Percentiles rank a stretch among this genome's conserved stretches.
Conservation (phyloP, 495 filamentous ascomycete species). For the Filosporella fistucella region DNA sequence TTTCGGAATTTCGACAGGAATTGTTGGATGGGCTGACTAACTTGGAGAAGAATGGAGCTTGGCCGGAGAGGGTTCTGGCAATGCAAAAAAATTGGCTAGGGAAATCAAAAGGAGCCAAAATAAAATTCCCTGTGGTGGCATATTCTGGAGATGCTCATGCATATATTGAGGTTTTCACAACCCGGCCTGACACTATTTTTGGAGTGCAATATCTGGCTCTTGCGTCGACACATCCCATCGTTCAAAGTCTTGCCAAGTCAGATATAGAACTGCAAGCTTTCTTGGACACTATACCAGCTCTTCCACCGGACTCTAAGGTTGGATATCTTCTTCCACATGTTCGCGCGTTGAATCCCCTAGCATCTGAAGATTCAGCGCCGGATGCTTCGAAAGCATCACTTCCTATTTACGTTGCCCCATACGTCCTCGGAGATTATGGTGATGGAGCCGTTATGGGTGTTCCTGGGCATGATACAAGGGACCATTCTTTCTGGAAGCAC, state of each 20-base stretch:
- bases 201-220: constrained; percentile 83
- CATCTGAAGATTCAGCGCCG: constrained; percentile 45
- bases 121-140: constrained; percentile 59
- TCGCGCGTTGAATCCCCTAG: constrained; percentile 61
- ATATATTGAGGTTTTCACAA: constrained; percentile 73
- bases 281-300: constrained; percentile 53
- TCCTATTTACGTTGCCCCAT: constrained; percentile 77
- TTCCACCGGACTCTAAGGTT: constrained; percentile 68
- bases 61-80: constrained; percentile 76
- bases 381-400: constrained; percentile 47
- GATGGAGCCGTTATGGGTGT: constrained; percentile 90
- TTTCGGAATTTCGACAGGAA: constrained; percentile 71
- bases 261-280: constrained; percentile 61
- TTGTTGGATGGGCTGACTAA: constrained; percentile 67
- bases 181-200: constrained; percentile 76
- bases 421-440: constrained; percentile 86
- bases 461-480: constrained; percentile 74
- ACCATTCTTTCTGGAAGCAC: constrained; percentile 73
- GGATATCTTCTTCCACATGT: constrained; percentile 63
- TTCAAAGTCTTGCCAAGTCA: constrained; percentile 49
- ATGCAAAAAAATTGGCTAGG: constrained; percentile 93
- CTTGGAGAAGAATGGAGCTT: constrained; percentile 54
- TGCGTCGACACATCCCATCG: constrained; percentile 69
- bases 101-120: constrained; percentile 64
- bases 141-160: constrained; percentile 28